Base-by-base conservation (phyloP, 148 eudicot genomes). In the Chenopodium quinoa region DNA sequence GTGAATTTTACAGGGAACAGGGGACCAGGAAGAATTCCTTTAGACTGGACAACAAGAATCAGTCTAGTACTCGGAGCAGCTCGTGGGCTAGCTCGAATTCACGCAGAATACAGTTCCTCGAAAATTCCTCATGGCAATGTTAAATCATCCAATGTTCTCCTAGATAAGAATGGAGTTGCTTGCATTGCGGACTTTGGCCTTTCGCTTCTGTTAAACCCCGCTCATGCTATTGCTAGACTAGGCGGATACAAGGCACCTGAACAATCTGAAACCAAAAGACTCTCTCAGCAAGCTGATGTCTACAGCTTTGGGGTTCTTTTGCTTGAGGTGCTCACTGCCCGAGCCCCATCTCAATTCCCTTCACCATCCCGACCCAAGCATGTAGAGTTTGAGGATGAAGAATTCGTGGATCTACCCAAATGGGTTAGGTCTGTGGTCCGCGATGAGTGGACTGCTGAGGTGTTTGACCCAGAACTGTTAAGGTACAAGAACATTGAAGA, bases 401-500 rank as follows among this genome's bases (percentile, higher is more conserved):
- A n/a, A 47, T 73, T 86, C 4, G 87, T 84, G 77, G 97, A 95
- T 71, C 85, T 92, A 81, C 94, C 97, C 2, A 89, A 87, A 71
- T 93, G 97, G 98, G 97, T 93, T 2, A 85, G 86, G 71, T 95
- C 97, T 1, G 93, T 95, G 80, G 98, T 92, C 67, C 88, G 92
- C 75, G 98, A 95, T 79, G 97, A 95, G 86, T 95, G 99, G 99
- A 95, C 98, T 1, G 93, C 99, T 0, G 95, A 95, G 82, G 98
- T 95, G 73, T 95, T 92, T 76, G 99, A 95, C 79, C 90, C 88
- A 2, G 99, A 95, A 50, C 83, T 95, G 34, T 52, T 93, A 82
- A 95, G 99, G 93, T 95, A 95, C 83, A 95, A 95, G 89, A 92
- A 93, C 86, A 95, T 95, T 6, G 98, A 95, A 82, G 98, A 95